These are phyloP conservation scores for Zasmidium cellare DNA, from an alignment of 2,329 filamentous ascomycete species.

Conservation along the genomic window DNA sequence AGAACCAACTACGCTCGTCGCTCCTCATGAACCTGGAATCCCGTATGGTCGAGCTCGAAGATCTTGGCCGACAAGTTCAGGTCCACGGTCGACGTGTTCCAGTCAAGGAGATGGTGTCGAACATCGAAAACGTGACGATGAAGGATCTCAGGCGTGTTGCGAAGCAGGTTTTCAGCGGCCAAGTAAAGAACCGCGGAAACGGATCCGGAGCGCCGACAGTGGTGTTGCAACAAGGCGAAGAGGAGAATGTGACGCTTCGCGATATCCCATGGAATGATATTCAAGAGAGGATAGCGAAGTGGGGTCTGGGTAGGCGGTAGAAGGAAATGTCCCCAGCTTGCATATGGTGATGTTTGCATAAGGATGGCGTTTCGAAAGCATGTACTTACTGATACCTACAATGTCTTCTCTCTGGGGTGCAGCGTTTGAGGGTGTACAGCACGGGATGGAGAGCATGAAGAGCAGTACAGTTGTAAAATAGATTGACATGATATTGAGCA, in stretches of 20 bases:
- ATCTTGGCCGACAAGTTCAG: constrained; percentile 91
- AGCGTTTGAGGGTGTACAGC: not conserved
- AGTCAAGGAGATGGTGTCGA: constrained; percentile 86
- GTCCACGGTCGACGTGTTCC: constrained; percentile 93
- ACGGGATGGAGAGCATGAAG: not conserved
- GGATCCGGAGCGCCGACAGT: constrained; percentile 91
- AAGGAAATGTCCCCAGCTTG: not conserved
- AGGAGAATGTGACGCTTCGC: constrained; percentile 66
- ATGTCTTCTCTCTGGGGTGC: not conserved
- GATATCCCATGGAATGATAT: constrained; percentile 84
- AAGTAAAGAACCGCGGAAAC: constrained; percentile 69
- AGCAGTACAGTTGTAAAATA: not conserved
- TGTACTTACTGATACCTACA: not conserved
- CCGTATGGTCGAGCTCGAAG: constrained; percentile 95
- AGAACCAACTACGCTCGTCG: constrained; percentile 90
- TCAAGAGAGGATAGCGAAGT: constrained; percentile 78
- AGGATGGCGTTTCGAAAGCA: not conserved
- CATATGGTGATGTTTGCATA: constrained; percentile 8
- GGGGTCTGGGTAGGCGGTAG: constrained; percentile 68
- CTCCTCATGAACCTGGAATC: constrained; percentile 97
- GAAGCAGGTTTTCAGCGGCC: constrained; percentile 71
- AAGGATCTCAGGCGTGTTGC: constrained; percentile 81
- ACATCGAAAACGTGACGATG: constrained; percentile 80
- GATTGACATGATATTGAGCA: not conserved
- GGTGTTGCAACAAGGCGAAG: constrained; percentile 86